Base-by-base conservation (phyloP, 2,329 filamentous ascomycete genomes). In the Trichoderma guizhouense region DNA sequence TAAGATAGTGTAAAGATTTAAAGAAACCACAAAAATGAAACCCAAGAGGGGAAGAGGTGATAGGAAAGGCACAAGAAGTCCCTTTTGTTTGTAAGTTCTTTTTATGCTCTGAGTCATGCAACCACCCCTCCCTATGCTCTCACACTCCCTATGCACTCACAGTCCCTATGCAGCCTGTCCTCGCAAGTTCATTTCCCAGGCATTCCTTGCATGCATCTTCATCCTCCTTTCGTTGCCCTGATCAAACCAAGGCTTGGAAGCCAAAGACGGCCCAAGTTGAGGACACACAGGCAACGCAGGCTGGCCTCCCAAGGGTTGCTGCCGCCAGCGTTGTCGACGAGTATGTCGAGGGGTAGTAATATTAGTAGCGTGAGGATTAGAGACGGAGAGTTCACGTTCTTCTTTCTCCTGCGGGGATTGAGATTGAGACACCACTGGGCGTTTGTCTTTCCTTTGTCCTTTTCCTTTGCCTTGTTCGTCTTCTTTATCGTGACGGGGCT, bases 401-500 rank as follows among this genome's bases (percentile, higher is more conserved):
- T 53, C n/a, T 12, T 51, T 12, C 5, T 53, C 21, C 47, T 53
- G 47, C 21, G 21, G 11, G 73, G 69, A 30, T 30, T 36, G 58
- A 36, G 39, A 18, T 32, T 11, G 67, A 11, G 43, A 39, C n/a
- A n/a, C 15, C 15, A 21, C 15, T 18, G 61, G 18, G 28, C 68
- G 32, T 18, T 62, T 58, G 65, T 62, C 47, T 57, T 21, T 51
- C 43, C 24, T 53, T 51, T 53, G 28, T 32, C 60, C 28, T 18
- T 47, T 60, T 39, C 26, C 36, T 21, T 69, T 55, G 24, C 32
- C 66, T 53, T 53, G 47, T 24, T 24, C 47, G 47, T 53, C 53
- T 36, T 32, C 18, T 72, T 71, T 70, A 68, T 75, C 74, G 74
- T 76, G 73, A 65, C 53, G 67, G 64, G 71, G 74, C 69, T 71